Base-by-base conservation (phyloP, 192 early-diverging fungal genomes). In the Podila epicladia region DNA sequence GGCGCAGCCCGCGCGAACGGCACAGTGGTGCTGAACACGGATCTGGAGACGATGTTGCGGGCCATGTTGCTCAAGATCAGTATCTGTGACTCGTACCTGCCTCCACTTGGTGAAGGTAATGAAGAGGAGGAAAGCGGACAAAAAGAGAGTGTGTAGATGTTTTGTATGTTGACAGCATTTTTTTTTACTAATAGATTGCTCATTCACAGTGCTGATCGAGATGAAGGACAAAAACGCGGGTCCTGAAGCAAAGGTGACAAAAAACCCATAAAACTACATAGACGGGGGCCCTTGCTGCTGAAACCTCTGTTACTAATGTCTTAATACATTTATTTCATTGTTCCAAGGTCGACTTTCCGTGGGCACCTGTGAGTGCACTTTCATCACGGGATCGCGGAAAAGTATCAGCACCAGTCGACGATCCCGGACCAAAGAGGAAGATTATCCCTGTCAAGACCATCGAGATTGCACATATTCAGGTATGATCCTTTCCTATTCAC, bases 391-490 rank as follows among this genome's bases (percentile, higher is more conserved):
- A 79, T 35, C 70, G 45, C 17, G 50, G 60, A 11, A 79, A 79
- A 41, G 19, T 79, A 1, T 79, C 76, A 20, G 38, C 55, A 2
- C 53, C 50, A 2, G 58, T 37, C 3, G 22, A 12, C 19, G 33
- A 17, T 1, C 32, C 76, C 11, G 31, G 50, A 48, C 65, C 53
- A 15, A 29, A 63, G 5, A 65, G 65, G 17, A 72, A 58, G 50
- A 79, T 79, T 53, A 79, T 79, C 31, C 76, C 76, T 49, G 76
- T 79, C 12, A 79, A 79, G 26, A 79, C 69, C 11, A 64, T 79
- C 38, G 61, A 64, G 35, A 29, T 79, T 19, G 69, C 76, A 2
- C 65, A 63, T 64, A 35, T 79, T 17, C 76, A 79, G 76, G 76
- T 79, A 71, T 3, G 35, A 37, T 37, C 33, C 7, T 37, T 37